Percentiles rank a stretch among this genome's conserved stretches.
phyloP scores from a whole-genome alignment of 208 protist species.

The Trypanosoma rangeli region DNA sequence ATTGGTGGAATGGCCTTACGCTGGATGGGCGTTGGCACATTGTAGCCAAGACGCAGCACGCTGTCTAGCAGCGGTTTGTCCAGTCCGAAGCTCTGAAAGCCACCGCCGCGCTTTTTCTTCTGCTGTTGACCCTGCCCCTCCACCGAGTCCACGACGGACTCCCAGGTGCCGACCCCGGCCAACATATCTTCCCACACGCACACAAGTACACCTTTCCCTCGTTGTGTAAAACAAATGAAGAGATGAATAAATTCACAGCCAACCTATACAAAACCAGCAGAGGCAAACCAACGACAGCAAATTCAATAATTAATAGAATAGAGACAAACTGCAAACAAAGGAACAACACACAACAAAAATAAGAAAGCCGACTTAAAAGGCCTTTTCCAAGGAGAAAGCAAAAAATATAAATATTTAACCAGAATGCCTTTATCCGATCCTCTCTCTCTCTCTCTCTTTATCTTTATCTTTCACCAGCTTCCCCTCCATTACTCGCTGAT shows the following conservation, averaged over 20 bases:
- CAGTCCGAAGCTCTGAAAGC: conserved; percentile 91
- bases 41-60: conserved; percentile 96
- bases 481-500: not conserved
- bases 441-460: too few relatives aligned
- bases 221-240: conserved; percentile 23
- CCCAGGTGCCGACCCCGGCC: conserved; percentile 71
- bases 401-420: too few relatives aligned
- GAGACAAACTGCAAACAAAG: not conserved
- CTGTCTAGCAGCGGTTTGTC: conserved; percentile 90
- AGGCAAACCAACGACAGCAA: not conserved
- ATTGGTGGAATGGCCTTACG: conserved; percentile 95
- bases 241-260: conserved; percentile 9
- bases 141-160: conserved; percentile 60
- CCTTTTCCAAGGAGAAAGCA: too few relatives aligned
- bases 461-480: too few relatives aligned
- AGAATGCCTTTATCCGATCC: too few relatives aligned
- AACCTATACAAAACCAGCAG: not conserved
- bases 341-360: not conserved
- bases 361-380: too few relatives aligned
- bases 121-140: conserved; percentile 25
- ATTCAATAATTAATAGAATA: not conserved
- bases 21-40: conserved; percentile 99
- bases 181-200: conserved; percentile 18
- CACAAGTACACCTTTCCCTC: not conserved
- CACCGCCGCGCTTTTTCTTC: conserved; percentile 85